Evolutionary conservation across 768 basidiomycete genomes (phyloP).

Genomic region (Paxillus ammoniavirescens): DNA sequence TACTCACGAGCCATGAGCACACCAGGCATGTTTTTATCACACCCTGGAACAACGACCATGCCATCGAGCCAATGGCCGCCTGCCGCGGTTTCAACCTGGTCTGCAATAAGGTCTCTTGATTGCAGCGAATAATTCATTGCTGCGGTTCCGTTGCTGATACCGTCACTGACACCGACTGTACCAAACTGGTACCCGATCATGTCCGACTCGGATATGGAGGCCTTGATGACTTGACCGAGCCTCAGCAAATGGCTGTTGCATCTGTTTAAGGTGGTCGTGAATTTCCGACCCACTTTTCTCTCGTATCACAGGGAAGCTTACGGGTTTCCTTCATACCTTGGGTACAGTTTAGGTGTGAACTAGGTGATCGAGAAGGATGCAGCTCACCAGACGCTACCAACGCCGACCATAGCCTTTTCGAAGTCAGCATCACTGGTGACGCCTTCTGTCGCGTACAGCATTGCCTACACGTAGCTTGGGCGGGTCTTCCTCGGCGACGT

Average conservation of each 20-base stretch:
- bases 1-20: constrained; percentile 92
- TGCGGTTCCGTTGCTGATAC: constrained; percentile 95
- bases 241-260: constrained; percentile 93
- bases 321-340: constrained; percentile 99
- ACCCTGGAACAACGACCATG: constrained; percentile 95
- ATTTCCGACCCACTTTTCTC: background rate
- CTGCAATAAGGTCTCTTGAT: constrained; percentile 96
- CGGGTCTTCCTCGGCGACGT: background rate
- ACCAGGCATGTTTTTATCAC: constrained; percentile 99
- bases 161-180: constrained; percentile 96
- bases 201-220: constrained; percentile 65
- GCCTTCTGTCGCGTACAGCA: constrained; percentile 99
- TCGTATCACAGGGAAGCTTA: constrained; percentile 43
- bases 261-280: constrained; percentile 40
- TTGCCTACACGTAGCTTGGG: constrained; percentile 57
- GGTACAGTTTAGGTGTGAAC: constrained; percentile 13
- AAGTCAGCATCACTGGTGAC: constrained; percentile 80
- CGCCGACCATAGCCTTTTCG: constrained; percentile 94
- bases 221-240: constrained; percentile 84
- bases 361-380: background rate
- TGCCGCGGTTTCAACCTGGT: constrained; percentile 93
- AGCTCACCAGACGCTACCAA: constrained; percentile 92
- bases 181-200: constrained; percentile 98
- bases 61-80: constrained; percentile 98
- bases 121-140: constrained; percentile 97